Conservation (phyloP, 2,329 filamentous ascomycete genomes). For the Ceratocystis lukuohia region DNA sequence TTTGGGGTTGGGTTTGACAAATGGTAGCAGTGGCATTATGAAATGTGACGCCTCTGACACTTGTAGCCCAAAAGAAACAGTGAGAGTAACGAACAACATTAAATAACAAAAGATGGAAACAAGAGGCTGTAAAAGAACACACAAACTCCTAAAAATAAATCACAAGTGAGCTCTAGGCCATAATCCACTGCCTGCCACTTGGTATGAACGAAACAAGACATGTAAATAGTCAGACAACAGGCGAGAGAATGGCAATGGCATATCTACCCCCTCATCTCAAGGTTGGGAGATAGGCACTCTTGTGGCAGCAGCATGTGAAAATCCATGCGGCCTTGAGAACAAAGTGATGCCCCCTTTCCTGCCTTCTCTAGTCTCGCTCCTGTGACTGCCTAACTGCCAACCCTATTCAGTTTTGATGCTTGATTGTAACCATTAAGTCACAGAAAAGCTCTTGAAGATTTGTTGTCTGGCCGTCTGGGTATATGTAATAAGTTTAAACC, state of each 20-base stretch:
- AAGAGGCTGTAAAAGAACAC: slow-evolving; percentile 11
- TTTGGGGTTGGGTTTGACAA: not conserved
- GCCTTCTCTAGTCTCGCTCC: not conserved
- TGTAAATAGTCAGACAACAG: not conserved
- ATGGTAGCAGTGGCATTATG: not conserved
- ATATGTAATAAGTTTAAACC: slow-evolving; percentile 12
- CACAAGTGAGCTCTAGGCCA: slow-evolving; percentile 9
- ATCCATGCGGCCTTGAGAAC: not conserved
- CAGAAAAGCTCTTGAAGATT: not conserved
- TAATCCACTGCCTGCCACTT: not conserved
- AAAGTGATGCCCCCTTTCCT: not conserved
- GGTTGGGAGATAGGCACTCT: not conserved
- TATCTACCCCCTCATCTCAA: not conserved
- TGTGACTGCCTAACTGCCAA: not conserved
- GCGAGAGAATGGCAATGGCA: not conserved
- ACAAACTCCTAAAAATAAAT: slow-evolving; percentile 15
- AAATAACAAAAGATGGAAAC: slow-evolving; percentile 18
- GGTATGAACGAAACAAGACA: not conserved
- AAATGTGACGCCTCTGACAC: not conserved
- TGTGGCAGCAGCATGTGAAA: not conserved
- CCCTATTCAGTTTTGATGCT: not conserved
- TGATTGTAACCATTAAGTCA: not conserved
- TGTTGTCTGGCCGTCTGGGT: slow-evolving; percentile 4
- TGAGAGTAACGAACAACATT: slow-evolving; percentile 8
- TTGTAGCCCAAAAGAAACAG: slow-evolving; percentile 3